A percentile compares a stretch with the other conserved stretches of the same genome.
Evolutionary conservation across 148 eudicot genomes (phyloP).

Genomic region (Salicornia ramosissima): DNA sequence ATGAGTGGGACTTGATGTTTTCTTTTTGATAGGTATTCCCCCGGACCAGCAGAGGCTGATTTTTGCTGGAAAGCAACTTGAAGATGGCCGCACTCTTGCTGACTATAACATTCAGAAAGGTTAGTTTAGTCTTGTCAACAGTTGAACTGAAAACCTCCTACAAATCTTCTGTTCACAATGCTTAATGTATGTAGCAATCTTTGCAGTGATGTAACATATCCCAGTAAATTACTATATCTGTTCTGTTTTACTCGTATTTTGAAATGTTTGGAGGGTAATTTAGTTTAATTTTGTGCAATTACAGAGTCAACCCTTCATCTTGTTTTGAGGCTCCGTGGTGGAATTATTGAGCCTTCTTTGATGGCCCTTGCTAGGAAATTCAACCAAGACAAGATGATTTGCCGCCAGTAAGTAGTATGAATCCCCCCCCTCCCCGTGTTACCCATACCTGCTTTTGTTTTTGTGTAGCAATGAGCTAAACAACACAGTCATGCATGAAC

Average conservation of each 20-base stretch:
- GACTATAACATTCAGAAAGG: conserved; percentile 46
- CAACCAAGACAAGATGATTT: conserved; percentile 51
- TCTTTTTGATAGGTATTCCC: conserved; percentile 26
- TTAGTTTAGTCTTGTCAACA: no score
- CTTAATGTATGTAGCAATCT: not conserved
- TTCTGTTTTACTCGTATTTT: no score
- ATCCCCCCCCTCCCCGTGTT: no score
- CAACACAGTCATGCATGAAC: no score
- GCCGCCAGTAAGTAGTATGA: conserved; percentile 38
- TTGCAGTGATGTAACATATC: not conserved
- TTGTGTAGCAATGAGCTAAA: no score
- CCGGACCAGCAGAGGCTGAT: conserved; percentile 46
- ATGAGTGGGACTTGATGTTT: not conserved
- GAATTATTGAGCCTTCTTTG: conserved; percentile 48
- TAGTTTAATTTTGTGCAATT: conserved; percentile 6
- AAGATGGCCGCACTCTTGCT: conserved; percentile 45
- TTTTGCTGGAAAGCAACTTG: conserved; percentile 45
- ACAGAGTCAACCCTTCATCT: conserved; percentile 47
- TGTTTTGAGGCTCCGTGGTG: conserved; percentile 50
- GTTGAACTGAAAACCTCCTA: no score
- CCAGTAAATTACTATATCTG: not conserved
- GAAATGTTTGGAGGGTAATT: no score
- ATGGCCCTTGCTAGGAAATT: conserved; percentile 47
- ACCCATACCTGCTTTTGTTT: no score
- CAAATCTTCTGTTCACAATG: not conserved